Base-by-base conservation (phyloP, 2,329 filamentous ascomycete genomes). In the Thermoascus crustaceus region DNA sequence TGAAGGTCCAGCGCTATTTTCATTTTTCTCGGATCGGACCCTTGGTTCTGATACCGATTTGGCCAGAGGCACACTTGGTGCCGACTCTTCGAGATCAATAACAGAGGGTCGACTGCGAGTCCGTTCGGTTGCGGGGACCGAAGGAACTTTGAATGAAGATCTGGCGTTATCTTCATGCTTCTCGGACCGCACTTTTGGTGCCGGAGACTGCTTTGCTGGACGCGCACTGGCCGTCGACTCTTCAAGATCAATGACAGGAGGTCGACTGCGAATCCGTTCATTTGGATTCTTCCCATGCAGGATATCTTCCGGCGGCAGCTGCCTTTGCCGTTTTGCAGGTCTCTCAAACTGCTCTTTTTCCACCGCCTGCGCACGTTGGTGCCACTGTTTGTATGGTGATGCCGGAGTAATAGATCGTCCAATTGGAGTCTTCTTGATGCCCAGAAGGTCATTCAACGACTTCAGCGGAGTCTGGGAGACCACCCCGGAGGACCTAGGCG, bases 381-480 rank as follows among this genome's bases (percentile, higher is more conserved):
- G 42, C 2, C 46, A 43, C 31, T 52, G 50, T 22, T 86, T 81
- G 42, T 76, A 85, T 0, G 82, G 82, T 1, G 82, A 84, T 34
- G 71, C 70, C 5, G 53, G 59, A 0, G 76, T 71, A 3, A 80
- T 51, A 2, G 80, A 72, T 48, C 79, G 78, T 0, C 78, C 78
- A 48, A 78, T 69, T 6, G 76, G 72, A 0, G 78, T 75, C 36
- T 72, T 78, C 7, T 76, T 76, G 1, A 75, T 77, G 1, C 79
- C 80, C 18, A 87, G 68, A 9, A 86, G 49, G 32, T 78, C 69
- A 46, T 77, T 78, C 20, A 82, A 55, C 3, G 77, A 73, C 44
- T 73, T 75, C 18, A 74, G 73, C 30, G 69, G 71, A 24, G 68
- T 52, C 40, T 71, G 70, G 1, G 66, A 55, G n/a, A n/a, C n/a